Evolutionary conservation across 2,329 filamentous ascomycete species (phyloP).

Genomic region (Coniella vitis): DNA sequence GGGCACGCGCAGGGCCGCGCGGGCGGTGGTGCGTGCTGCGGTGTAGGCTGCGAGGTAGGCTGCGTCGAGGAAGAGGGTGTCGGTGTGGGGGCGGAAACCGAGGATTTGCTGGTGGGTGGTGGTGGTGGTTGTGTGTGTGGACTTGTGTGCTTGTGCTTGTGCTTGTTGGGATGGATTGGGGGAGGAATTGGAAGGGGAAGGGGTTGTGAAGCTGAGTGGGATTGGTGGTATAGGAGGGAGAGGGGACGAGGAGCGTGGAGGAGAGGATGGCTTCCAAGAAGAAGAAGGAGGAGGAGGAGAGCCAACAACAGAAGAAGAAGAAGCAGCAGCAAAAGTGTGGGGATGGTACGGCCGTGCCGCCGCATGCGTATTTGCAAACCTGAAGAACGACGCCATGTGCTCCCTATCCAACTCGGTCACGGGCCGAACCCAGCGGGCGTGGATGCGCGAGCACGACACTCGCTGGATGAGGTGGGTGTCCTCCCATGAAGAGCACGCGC

Average conservation of each 20-base stretch:
- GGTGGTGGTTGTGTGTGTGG: neutral
- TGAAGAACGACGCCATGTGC: neutral
- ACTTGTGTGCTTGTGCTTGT: neutral
- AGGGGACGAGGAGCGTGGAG: too few species aligned
- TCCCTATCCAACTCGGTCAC: neutral
- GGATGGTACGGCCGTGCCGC: too few species aligned
- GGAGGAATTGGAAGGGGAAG: too few species aligned
- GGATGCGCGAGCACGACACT: constrained; percentile 1
- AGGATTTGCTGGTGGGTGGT: neutral
- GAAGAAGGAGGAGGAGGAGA: too few species aligned
- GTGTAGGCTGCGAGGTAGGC: neutral
- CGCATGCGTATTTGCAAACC: neutral
- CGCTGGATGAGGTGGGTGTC: constrained; percentile 2
- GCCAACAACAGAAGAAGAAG: too few species aligned
- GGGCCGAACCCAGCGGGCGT: neutral
- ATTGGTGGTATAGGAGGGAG: too few species aligned
- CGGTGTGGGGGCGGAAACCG: neutral
- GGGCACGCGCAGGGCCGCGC: neutral
- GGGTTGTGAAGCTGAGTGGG: neutral
- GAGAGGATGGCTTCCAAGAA: too few species aligned
- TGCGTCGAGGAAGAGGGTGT: constrained; percentile 3
- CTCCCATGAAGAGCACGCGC: constrained; percentile 8
- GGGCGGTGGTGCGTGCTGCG: neutral
- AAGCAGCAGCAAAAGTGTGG: too few species aligned
- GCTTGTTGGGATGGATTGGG: too few species aligned